Conservation (phyloP, 257 asterid species). For the Solanum clarkiae region DNA sequence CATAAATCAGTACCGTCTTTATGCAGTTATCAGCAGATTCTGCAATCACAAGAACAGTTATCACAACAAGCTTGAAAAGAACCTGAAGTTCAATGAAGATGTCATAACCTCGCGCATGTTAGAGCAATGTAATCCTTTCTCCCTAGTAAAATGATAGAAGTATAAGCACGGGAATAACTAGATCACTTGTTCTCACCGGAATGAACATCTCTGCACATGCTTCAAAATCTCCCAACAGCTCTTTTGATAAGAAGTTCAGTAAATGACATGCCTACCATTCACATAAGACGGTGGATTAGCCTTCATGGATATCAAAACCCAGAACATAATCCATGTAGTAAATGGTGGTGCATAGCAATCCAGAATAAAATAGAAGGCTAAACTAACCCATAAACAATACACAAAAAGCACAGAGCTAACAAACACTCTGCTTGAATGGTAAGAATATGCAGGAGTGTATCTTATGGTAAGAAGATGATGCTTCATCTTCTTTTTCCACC, state of each 20-base stretch:
- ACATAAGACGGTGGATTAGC: background rate
- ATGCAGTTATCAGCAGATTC: conserved; percentile 99
- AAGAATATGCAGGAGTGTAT: background rate
- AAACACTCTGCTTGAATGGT: background rate
- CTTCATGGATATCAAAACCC: background rate
- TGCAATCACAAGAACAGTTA: conserved; percentile 97
- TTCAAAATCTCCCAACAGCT: conserved; percentile 96
- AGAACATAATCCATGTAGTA: background rate
- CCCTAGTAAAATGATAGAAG: conserved; percentile 1
- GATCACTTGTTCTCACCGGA: conserved; percentile 59
- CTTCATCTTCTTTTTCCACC: background rate
- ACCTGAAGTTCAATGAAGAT: conserved; percentile 43
- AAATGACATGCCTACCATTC: conserved; percentile 72
- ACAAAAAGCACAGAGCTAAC: background rate
- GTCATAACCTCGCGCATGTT: conserved; percentile 16
- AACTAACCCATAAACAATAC: background rate
- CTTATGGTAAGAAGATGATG: background rate
- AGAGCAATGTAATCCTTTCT: background rate
- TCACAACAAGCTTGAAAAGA: conserved; percentile 99
- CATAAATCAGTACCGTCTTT: conserved; percentile 57
- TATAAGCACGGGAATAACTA: background rate
- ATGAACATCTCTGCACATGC: conserved; percentile 93
- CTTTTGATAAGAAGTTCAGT: conserved; percentile 77
- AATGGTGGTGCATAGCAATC: background rate
- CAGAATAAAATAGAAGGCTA: background rate